phyloP scores from a whole-genome alignment of 2,329 filamentous ascomycete genomes.

The Pyrenophora teres region DNA sequence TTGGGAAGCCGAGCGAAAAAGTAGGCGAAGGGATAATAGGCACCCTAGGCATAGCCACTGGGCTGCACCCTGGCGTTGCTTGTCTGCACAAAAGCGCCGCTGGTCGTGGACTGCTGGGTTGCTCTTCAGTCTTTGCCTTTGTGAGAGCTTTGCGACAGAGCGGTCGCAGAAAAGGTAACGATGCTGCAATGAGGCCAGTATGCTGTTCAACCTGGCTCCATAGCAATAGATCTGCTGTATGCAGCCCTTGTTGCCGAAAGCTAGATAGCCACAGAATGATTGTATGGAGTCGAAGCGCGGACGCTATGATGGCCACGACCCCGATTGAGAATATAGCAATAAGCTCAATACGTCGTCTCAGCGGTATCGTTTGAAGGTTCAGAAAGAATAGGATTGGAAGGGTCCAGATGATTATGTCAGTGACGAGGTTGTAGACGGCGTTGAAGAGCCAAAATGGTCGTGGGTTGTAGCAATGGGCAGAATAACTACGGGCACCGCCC shows the following conservation, averaged over 20 bases:
- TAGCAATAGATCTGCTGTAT: conserved; percentile 30
- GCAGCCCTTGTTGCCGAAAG: conserved; percentile 18
- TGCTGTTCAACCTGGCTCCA: conserved; percentile 43
- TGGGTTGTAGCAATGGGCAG: conserved; percentile 33
- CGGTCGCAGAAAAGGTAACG: conserved; percentile 39
- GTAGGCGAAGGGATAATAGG: conserved; percentile 33
- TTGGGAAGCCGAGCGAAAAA: conserved; percentile 20
- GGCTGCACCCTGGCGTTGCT: conserved; percentile 8
- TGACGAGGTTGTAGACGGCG: conserved; percentile 48
- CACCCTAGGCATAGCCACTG: conserved; percentile 15
- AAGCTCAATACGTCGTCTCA: conserved; percentile 57
- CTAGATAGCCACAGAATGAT: conserved; percentile 33
- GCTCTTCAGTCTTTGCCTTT: conserved; percentile 10
- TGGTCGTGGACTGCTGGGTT: conserved; percentile 23
- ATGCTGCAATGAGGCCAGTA: conserved; percentile 38
- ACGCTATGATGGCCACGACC: conserved; percentile 38
- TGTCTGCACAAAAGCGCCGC: conserved; percentile 15
- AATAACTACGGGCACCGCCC: conserved; percentile 15
- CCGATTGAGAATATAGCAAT: conserved; percentile 41
- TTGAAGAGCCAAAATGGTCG: conserved; percentile 41
- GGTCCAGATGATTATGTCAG: conserved; percentile 50
- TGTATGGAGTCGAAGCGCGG: conserved; percentile 34
- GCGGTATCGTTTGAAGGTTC: conserved; percentile 51
- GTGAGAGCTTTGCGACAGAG: conserved; percentile 22
- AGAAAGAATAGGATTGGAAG: conserved; percentile 53